phyloP scores from a whole-genome alignment of 2,329 filamentous ascomycete species.

The Ceratocystis destructans region DNA sequence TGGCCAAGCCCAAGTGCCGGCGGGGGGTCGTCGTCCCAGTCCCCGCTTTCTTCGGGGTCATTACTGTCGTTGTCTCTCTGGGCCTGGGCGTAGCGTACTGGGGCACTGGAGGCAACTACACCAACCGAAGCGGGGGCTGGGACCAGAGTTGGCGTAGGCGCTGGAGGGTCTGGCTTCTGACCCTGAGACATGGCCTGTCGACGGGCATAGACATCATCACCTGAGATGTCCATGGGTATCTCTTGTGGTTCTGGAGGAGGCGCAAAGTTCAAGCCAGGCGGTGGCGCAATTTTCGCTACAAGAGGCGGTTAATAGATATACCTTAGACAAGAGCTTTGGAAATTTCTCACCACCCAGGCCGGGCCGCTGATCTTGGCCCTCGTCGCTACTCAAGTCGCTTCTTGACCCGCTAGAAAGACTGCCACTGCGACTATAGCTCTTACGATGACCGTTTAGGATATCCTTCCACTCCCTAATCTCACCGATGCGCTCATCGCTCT shows the following conservation, averaged over 20 bases:
- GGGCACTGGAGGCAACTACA: constrained; percentile 50
- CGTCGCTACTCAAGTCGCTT: constrained; percentile 33
- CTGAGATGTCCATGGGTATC: constrained; percentile 36
- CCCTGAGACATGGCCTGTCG: constrained; percentile 45
- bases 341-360: background rate
- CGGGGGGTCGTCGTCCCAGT: constrained; percentile 32
- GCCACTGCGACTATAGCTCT: constrained; percentile 30
- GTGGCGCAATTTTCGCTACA: constrained; percentile 47
- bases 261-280: constrained; percentile 41
- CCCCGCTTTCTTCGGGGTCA: constrained; percentile 27
- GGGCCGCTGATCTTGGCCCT: constrained; percentile 21
- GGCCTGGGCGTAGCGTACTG: constrained; percentile 54
- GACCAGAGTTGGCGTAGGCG: constrained; percentile 20
- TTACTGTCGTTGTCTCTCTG: constrained; percentile 22
- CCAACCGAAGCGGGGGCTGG: constrained; percentile 29
- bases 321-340: background rate
- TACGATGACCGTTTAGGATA: constrained; percentile 59
- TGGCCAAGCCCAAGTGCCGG: constrained; percentile 39
- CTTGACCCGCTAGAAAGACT: constrained; percentile 18
- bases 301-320: background rate
- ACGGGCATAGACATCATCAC: constrained; percentile 55
- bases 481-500: constrained; percentile 67
- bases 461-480: constrained; percentile 80
- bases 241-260: constrained; percentile 40
- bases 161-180: constrained; percentile 22